Conservation (phyloP, 305 asterid genomes). For the Rubia peregrina region DNA sequence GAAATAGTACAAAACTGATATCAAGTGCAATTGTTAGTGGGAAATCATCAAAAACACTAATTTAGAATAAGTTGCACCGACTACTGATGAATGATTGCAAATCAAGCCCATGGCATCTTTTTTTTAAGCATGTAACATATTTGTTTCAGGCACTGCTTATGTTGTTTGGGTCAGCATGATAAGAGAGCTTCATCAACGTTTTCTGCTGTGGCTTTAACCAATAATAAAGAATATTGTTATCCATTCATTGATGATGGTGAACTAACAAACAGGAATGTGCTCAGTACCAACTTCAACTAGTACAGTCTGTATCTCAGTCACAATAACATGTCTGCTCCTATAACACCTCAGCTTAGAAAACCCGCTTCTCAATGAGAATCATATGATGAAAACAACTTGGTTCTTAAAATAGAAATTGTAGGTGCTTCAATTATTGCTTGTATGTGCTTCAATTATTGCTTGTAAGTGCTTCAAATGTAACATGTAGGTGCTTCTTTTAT, state of each 20-base stretch:
- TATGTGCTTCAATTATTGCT: too few relatives aligned
- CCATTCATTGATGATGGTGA: constrained; percentile 3
- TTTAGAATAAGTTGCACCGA: not conserved
- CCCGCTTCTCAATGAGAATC: too few relatives aligned
- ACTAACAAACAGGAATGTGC: not conserved
- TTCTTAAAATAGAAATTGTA: too few relatives aligned
- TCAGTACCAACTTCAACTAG: not conserved
- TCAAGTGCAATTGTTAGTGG: too few relatives aligned
- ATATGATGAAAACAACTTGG: too few relatives aligned
- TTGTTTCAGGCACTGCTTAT: not conserved
- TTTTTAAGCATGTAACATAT: not conserved
- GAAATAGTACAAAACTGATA: too few relatives aligned
- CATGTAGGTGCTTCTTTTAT: too few relatives aligned
- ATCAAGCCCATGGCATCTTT: not conserved
- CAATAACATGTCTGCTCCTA: too few relatives aligned
- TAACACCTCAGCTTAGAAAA: too few relatives aligned
- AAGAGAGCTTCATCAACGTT: constrained; percentile 72
- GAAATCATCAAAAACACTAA: not conserved
- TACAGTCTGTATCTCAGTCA: too few relatives aligned
- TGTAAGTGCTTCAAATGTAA: too few relatives aligned
- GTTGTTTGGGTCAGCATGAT: not conserved
- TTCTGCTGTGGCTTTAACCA: constrained; percentile 98
- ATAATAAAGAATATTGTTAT: constrained; percentile 17
- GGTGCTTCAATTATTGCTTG: too few relatives aligned
- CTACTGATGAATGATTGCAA: not conserved